Percentiles rank a stretch among this genome's conserved stretches.
Conservation (phyloP, 129 eudicot species). For the Flaveria trinervia region DNA sequence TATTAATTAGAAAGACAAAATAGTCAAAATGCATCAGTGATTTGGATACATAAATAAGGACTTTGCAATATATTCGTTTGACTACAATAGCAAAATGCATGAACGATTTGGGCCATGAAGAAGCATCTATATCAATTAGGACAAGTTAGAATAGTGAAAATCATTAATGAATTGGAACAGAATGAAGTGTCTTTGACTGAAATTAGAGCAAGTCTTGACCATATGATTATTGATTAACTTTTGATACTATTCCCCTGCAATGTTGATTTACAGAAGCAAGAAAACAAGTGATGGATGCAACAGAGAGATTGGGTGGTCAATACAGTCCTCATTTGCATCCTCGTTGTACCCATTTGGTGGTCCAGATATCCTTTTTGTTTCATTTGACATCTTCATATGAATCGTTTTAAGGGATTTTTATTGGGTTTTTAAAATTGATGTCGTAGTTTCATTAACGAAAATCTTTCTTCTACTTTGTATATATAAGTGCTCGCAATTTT, state of each 20-base stretch:
- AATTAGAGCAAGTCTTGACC: neutral
- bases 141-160: neutral
- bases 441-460: neutral
- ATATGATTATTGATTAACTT: constrained; percentile 20
- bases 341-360: constrained; percentile 93
- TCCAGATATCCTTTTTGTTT: constrained; percentile 75
- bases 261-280: constrained; percentile 64
- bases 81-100: neutral
- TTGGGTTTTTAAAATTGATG: no score
- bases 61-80: neutral
- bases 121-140: neutral
- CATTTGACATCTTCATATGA: constrained; percentile 17
- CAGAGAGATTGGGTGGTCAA: constrained; percentile 88
- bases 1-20: no score
- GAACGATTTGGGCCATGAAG: neutral
- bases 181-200: neutral
- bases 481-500: constrained; percentile 4
- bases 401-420: neutral
- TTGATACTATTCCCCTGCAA: constrained; percentile 5
- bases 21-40: no score
- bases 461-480: neutral
- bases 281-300: constrained; percentile 89
- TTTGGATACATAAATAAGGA: neutral
- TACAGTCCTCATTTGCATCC: constrained; percentile 95
- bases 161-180: neutral